Evolutionary conservation across 345 rosid genomes (phyloP).

Genomic region (Salix udensis): DNA sequence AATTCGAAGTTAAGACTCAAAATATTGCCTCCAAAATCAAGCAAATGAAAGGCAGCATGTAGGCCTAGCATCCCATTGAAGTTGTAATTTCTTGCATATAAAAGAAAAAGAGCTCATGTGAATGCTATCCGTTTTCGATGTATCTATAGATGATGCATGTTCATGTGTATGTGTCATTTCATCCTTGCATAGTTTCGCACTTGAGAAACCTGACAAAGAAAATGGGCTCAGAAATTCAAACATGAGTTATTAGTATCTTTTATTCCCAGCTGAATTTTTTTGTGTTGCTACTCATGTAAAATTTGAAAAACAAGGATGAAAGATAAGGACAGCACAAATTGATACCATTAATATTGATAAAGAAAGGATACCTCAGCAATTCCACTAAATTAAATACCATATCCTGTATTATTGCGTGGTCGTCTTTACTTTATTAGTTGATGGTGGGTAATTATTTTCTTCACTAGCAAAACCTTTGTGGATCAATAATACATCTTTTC

Average conservation of each 20-base stretch:
- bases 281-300: constrained; percentile 12
- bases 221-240: constrained; percentile 1
- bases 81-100: background rate
- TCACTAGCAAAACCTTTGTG: background rate
- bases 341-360: background rate
- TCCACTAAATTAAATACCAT: constrained; percentile 1
- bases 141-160: constrained; percentile 1
- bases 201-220: background rate
- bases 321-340: constrained; percentile 3
- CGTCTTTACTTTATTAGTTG: constrained; percentile 18
- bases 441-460: constrained; percentile 18
- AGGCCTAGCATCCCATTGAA: background rate
- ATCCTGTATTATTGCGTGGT: background rate
- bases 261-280: background rate
- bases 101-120: background rate
- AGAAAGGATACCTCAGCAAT: background rate
- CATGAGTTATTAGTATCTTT: background rate
- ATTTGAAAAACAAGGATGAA: background rate
- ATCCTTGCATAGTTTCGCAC: background rate
- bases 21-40: background rate
- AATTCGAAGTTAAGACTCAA: background rate
- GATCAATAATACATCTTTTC: background rate
- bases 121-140: background rate
- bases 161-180: constrained; percentile 13
- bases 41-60: background rate